phyloP scores from a whole-genome alignment of 176 grass and related monocot species.

The Musa schizocarpa region DNA sequence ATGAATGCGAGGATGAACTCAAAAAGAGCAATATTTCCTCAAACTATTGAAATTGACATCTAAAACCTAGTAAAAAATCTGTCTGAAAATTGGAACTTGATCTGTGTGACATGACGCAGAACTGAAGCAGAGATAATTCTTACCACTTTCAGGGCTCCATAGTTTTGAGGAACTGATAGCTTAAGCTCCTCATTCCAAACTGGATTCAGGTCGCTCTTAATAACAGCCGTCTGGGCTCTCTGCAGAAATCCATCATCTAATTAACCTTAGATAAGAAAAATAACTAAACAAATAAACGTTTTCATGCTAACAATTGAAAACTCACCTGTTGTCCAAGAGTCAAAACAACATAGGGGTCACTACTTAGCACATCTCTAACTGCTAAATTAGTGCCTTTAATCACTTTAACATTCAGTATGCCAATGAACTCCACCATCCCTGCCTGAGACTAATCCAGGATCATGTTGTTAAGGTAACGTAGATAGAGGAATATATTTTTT shows the following conservation, averaged over 20 bases:
- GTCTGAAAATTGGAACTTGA: too few species aligned
- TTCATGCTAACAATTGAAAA: not conserved
- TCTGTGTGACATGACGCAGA: too few species aligned
- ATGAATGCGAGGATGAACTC: too few species aligned
- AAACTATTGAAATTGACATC: too few species aligned
- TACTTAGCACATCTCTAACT: conserved; percentile 56
- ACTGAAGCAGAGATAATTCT: not conserved
- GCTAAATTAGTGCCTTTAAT: conserved; percentile 68
- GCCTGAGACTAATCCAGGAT: conserved; percentile 26
- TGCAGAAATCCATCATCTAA: conserved; percentile 3
- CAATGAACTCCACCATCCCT: conserved; percentile 75
- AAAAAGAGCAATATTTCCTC: too few species aligned
- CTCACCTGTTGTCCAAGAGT: conserved; percentile 65
- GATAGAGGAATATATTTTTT: not conserved
- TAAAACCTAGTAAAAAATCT: too few species aligned
- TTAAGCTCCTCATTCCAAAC: conserved; percentile 17
- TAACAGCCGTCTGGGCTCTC: not conserved
- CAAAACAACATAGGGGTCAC: conserved; percentile 60
- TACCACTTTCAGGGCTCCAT: conserved; percentile 9
- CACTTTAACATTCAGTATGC: conserved; percentile 67
- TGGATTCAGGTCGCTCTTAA: conserved; percentile 12
- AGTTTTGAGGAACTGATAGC: conserved; percentile 2
- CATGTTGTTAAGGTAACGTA: not conserved
- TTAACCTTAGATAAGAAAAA: not conserved
- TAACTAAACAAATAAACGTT: not conserved